Evolutionary conservation across 1,284 basidiomycete species (phyloP), one percentile per base, ranked within the genome.

Genomic region (Coriolopsis trogii): DNA sequence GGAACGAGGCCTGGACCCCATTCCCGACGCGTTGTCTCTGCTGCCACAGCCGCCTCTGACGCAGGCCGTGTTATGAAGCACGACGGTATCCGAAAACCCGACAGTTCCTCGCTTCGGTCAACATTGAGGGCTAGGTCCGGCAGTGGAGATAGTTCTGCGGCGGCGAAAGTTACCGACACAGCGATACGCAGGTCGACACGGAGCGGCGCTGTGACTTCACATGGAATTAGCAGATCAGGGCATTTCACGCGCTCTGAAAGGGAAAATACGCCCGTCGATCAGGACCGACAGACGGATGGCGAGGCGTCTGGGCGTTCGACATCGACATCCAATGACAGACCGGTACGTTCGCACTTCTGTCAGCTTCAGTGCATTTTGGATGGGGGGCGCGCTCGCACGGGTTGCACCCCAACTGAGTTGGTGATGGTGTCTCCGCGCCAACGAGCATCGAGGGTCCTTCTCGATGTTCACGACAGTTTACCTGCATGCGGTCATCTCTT

Each of bases 341-440:
- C 55, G 61, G 64, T 66, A 56, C 57, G 64, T 63, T 29, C 41
- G 23, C 36, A 29, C 49, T 40, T 38, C 33, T 43, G 47, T 45
- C 50, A 48, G 34, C n/a, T n/a, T n/a, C n/a, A n/a, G n/a, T n/a
- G n/a, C n/a, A n/a, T n/a, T n/a, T n/a, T n/a, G n/a, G n/a, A n/a
- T n/a, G n/a, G n/a, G n/a, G n/a, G n/a, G n/a, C n/a, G n/a, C n/a
- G n/a, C n/a, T n/a, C n/a, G n/a, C n/a, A n/a, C n/a, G n/a, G n/a
- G n/a, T n/a, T n/a, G n/a, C n/a, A n/a, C n/a, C n/a, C n/a, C n/a
- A n/a, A n/a, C n/a, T n/a, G n/a, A n/a, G n/a, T n/a, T n/a, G n/a
- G n/a, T n/a, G n/a, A n/a, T n/a, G n/a, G n/a, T n/a, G n/a, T n/a
- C n/a, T n/a, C n/a, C n/a, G n/a, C n/a, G n/a, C n/a, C n/a, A n/a